Evolutionary conservation across 2,329 filamentous ascomycete species (phyloP).

Genomic region (Ophiostoma sp.): DNA sequence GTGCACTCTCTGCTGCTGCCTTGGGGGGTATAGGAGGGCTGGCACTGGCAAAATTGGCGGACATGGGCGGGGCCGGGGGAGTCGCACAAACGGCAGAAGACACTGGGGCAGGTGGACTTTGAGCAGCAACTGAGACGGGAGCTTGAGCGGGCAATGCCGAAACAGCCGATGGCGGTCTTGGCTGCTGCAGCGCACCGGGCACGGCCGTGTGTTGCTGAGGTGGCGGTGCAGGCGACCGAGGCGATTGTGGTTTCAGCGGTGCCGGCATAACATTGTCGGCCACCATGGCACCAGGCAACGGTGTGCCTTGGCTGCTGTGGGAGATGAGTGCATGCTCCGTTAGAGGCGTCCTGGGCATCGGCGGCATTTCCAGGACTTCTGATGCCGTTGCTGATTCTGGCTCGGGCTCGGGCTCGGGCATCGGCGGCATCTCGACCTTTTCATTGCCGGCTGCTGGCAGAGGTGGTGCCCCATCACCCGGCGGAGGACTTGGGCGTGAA

Average conservation of each 20-base stretch:
- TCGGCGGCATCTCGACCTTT: background rate
- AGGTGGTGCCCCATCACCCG: background rate
- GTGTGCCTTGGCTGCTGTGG: background rate
- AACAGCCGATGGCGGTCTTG: background rate
- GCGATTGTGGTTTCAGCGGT: slow-evolving; percentile 18
- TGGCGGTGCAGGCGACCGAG: background rate
- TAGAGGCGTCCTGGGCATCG: slow-evolving; percentile 4
- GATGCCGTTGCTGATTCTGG: background rate
- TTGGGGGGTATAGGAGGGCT: background rate
- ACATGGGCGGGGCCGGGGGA: background rate
- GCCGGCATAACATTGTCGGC: slow-evolving; percentile 16
- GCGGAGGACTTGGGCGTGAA: slow-evolving; percentile 1
- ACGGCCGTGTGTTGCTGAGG: background rate
- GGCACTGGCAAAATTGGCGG: slow-evolving; percentile 14
- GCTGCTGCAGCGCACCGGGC: slow-evolving; percentile 2
- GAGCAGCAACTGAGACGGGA: background rate
- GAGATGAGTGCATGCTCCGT: background rate
- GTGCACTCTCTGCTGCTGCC: background rate
- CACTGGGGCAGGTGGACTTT: background rate
- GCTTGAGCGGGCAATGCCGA: background rate
- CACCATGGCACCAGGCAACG: background rate
- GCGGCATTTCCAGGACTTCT: background rate
- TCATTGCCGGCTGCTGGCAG: background rate
- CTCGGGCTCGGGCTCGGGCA: background rate
- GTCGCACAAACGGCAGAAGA: background rate